phyloP scores from a whole-genome alignment of 73 alveolate genomes.

The Halteria grandinella region DNA sequence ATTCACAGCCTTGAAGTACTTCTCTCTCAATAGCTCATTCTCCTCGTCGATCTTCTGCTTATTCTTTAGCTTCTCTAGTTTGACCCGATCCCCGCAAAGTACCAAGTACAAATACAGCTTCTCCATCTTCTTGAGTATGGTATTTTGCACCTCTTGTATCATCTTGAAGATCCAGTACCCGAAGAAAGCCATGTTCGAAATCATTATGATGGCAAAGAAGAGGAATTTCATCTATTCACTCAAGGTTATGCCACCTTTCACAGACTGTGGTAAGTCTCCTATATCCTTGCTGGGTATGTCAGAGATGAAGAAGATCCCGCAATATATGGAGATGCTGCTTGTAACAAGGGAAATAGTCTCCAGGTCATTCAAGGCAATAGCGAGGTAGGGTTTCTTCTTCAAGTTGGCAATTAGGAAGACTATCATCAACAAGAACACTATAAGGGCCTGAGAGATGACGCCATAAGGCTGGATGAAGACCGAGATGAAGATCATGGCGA shows the following conservation, averaged over 20 bases:
- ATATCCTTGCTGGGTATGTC: conserved; percentile 33
- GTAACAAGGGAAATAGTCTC: conserved; percentile 51
- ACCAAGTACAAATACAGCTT: conserved; percentile 6
- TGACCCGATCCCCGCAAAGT: neutral
- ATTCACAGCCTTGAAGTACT: conserved; percentile 10
- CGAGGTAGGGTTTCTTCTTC: conserved; percentile 46
- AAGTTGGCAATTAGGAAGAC: conserved; percentile 36
- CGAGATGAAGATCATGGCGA: conserved; percentile 52
- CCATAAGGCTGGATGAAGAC: conserved; percentile 54
- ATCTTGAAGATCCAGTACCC: conserved; percentile 5
- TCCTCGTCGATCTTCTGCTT: conserved; percentile 22
- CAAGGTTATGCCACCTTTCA: conserved; percentile 14
- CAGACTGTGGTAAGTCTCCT: neutral
- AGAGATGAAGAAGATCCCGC: conserved; percentile 64
- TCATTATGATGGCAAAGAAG: conserved; percentile 10
- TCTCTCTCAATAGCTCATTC: conserved; percentile 24
- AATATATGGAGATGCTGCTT: conserved; percentile 53
- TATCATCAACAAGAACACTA: conserved; percentile 56
- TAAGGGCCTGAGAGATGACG: conserved; percentile 68
- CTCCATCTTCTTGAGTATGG: conserved; percentile 17
- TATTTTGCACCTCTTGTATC: neutral
- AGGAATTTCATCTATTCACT: neutral
- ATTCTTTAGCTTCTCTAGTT: neutral
- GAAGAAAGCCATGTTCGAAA: conserved; percentile 10
- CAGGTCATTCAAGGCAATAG: conserved; percentile 46